Evolutionary conservation across 2,329 filamentous ascomycete species (phyloP).

Genomic region (Paradendryphiella salina): DNA sequence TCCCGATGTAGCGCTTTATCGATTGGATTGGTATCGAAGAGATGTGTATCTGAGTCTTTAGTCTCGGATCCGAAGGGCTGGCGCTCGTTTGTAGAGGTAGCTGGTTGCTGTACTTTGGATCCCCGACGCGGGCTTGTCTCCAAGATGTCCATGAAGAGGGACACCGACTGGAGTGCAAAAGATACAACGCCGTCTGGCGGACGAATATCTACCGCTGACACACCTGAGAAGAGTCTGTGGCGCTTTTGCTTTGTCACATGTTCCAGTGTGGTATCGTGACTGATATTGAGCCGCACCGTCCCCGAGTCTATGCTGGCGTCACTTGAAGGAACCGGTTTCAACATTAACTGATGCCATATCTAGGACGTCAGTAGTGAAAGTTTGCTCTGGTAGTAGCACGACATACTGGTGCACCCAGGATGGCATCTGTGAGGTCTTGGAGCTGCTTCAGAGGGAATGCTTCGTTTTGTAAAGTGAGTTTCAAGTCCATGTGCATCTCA

Average conservation of each 20-base stretch:
- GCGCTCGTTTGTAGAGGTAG: constrained; percentile 2
- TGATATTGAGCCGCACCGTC: constrained; percentile 29
- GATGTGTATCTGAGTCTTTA: neutral
- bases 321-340: constrained; percentile 27
- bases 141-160: constrained; percentile 29
- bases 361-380: constrained; percentile 14
- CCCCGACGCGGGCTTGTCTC: constrained; percentile 17
- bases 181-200: constrained; percentile 36
- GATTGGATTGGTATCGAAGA: neutral
- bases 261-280: constrained; percentile 13
- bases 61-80: neutral
- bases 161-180: constrained; percentile 34
- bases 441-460: constrained; percentile 26
- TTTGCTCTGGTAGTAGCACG: neutral
- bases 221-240: constrained; percentile 30
- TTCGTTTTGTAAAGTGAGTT: constrained; percentile 31
- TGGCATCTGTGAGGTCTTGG: constrained; percentile 25
- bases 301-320: constrained; percentile 1
- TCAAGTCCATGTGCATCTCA: constrained; percentile 38
- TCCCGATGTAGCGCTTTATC: neutral
- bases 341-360: constrained; percentile 44
- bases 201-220: constrained; percentile 32
- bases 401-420: constrained; percentile 39
- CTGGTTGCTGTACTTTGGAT: constrained; percentile 15
- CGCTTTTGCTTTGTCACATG: constrained; percentile 10